Conservation (phyloP, 805 yeast genomes). For the Clavispora vitiphila region DNA sequence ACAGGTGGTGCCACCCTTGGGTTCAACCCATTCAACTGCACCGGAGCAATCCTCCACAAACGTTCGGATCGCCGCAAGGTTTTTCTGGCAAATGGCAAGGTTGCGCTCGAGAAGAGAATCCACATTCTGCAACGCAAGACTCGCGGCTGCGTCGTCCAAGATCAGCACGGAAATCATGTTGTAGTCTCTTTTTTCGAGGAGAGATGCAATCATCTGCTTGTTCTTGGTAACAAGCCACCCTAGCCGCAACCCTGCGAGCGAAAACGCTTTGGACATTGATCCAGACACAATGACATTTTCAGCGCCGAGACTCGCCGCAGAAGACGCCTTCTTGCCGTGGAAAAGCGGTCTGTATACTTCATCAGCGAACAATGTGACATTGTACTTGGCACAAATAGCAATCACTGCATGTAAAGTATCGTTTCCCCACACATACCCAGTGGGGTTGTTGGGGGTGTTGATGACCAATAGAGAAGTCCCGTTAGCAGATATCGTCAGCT, state of each 20-base stretch:
- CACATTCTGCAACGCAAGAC: conserved; percentile 35
- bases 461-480: conserved; percentile 38
- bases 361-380: conserved; percentile 40
- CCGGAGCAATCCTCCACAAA: conserved; percentile 29
- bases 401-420: conserved; percentile 29
- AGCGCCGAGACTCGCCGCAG: conserved; percentile 38
- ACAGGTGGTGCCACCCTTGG: conserved; percentile 46
- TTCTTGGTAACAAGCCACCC: conserved; percentile 48
- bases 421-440: conserved; percentile 39
- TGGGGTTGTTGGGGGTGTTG: conserved; percentile 34
- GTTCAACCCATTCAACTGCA: conserved; percentile 35
- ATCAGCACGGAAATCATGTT: conserved; percentile 46
- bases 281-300: conserved; percentile 43
- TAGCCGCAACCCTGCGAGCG: conserved; percentile 48
- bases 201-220: conserved; percentile 21
- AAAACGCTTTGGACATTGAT: conserved; percentile 50
- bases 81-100: conserved; percentile 32
- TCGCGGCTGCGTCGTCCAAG: conserved; percentile 43
- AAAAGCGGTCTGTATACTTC: conserved; percentile 53
- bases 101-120: conserved; percentile 35
- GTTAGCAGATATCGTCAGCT: conserved; percentile 25
- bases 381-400: conserved; percentile 28
- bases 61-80: conserved; percentile 30
- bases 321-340: conserved; percentile 30
- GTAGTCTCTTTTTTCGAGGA: conserved; percentile 43